These are phyloP conservation scores for Albizia julibrissin DNA, from an alignment of 306 rosid species.

Conservation along the genomic window DNA sequence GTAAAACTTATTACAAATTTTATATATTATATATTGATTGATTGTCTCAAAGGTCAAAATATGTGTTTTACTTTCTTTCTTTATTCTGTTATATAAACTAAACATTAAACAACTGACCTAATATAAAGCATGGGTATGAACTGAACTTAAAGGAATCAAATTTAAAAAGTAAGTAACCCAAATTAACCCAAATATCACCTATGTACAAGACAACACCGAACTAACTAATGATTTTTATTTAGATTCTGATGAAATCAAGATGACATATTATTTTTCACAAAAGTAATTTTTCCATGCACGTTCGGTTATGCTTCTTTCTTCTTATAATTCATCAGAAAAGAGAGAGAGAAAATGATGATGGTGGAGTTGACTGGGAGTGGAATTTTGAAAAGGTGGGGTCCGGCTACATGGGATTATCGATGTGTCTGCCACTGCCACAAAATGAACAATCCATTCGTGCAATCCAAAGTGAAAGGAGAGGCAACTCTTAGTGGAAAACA, in stretches of 20 bases:
- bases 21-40: too few species aligned
- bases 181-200: neutral
- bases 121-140: neutral
- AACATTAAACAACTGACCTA: too few species aligned
- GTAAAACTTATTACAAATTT: too few species aligned
- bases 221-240: neutral
- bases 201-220: neutral
- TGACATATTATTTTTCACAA: neutral
- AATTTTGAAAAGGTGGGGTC: slow-evolving; percentile 29
- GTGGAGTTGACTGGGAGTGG: slow-evolving; percentile 39
- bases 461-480: slow-evolving; percentile 36
- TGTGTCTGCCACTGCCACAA: slow-evolving; percentile 86
- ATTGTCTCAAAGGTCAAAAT: too few species aligned
- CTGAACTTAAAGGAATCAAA: neutral
- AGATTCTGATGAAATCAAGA: neutral
- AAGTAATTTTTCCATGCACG: neutral
- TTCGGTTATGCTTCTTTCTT: neutral
- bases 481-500: slow-evolving; percentile 54
- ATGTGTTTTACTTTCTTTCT: too few species aligned
- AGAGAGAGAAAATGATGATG: neutral
- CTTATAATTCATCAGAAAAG: neutral
- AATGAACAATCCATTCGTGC: slow-evolving; percentile 27
- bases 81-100: too few species aligned
- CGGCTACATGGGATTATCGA: slow-evolving; percentile 30
- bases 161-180: neutral